These are phyloP conservation scores for Gossypium raimondii DNA, from an alignment of 345 rosid species.

Conservation along the genomic window DNA sequence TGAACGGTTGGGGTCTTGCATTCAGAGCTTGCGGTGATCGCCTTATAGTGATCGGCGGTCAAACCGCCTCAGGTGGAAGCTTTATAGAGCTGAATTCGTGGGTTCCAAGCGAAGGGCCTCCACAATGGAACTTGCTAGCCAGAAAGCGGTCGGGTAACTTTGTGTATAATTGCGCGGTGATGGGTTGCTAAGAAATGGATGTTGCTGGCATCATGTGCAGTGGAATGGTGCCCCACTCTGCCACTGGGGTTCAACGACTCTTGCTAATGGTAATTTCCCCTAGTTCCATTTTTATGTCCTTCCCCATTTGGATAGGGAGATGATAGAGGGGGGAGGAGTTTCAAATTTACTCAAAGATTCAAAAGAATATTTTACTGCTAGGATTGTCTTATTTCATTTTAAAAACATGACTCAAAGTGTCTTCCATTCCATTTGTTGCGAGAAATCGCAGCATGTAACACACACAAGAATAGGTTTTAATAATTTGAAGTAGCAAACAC, in stretches of 20 bases:
- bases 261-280: conserved; percentile 52
- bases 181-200: conserved; percentile 67
- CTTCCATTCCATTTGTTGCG: conserved; percentile 40
- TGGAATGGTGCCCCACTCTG: conserved; percentile 1
- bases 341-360: conserved; percentile 52
- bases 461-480: conserved; percentile 46
- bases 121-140: conserved; percentile 72
- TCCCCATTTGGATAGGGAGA: conserved; percentile 34
- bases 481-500: conserved; percentile 42
- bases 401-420: conserved; percentile 23
- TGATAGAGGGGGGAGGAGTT: conserved; percentile 31
- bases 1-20: conserved; percentile 97
- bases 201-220: conserved; percentile 25
- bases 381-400: conserved; percentile 33
- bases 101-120: conserved; percentile 75
- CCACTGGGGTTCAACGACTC: conserved; percentile 33
- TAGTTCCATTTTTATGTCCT: conserved; percentile 25
- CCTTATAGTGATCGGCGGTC: conserved; percentile 84
- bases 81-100: conserved; percentile 81
- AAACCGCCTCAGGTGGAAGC: conserved; percentile 60
- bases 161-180: conserved; percentile 93
- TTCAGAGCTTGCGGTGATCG: conserved; percentile 86
- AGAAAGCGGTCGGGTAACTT: conserved; percentile 72
- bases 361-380: conserved; percentile 39
- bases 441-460: conserved; percentile 30